These are phyloP conservation scores for Talaromyces albobiverticillius DNA, from an alignment of 2,329 filamentous ascomycete species.

Conservation along the genomic window DNA sequence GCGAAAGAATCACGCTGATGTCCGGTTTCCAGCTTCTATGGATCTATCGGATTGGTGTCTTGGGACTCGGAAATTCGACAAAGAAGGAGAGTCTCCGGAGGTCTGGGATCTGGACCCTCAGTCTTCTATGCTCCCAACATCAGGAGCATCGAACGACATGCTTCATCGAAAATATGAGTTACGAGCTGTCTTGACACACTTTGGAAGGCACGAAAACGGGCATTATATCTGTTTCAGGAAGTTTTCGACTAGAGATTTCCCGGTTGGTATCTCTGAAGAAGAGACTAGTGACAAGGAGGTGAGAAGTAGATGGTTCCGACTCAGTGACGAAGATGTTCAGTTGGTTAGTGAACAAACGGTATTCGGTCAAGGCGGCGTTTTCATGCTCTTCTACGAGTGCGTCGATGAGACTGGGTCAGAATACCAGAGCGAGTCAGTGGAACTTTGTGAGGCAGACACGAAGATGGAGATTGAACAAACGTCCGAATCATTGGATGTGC, in stretches of 20 bases:
- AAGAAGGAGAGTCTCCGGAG: slow-evolving; percentile 50
- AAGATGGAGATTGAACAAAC: background rate
- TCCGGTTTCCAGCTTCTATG: slow-evolving; percentile 71
- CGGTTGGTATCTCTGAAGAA: slow-evolving; percentile 31
- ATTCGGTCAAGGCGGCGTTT: slow-evolving; percentile 74
- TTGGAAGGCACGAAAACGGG: slow-evolving; percentile 87
- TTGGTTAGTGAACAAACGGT: slow-evolving; percentile 71
- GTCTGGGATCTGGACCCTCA: slow-evolving; percentile 68
- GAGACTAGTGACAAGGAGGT: slow-evolving; percentile 32
- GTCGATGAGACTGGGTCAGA: slow-evolving; percentile 44
- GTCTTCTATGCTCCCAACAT: slow-evolving; percentile 69
- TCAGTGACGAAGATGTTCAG: slow-evolving; percentile 85
- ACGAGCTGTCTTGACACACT: slow-evolving; percentile 81
- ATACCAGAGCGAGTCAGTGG: background rate
- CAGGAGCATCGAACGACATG: slow-evolving; percentile 53
- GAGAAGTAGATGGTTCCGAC: slow-evolving; percentile 73
- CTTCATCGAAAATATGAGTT: slow-evolving; percentile 63
- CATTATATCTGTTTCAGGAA: slow-evolving; percentile 92
- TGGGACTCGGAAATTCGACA: slow-evolving; percentile 49
- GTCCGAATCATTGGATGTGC: background rate
- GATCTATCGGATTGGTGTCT: slow-evolving; percentile 85
- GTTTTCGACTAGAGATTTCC: slow-evolving; percentile 49
- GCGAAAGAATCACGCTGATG: slow-evolving; percentile 77
- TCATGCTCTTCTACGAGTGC: slow-evolving; percentile 96
- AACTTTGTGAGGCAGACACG: background rate